Evolutionary conservation across 164 flowering plant genomes (phyloP), one percentile per base, ranked within the genome.

Genomic region (Chloranthus sessilifolius): DNA sequence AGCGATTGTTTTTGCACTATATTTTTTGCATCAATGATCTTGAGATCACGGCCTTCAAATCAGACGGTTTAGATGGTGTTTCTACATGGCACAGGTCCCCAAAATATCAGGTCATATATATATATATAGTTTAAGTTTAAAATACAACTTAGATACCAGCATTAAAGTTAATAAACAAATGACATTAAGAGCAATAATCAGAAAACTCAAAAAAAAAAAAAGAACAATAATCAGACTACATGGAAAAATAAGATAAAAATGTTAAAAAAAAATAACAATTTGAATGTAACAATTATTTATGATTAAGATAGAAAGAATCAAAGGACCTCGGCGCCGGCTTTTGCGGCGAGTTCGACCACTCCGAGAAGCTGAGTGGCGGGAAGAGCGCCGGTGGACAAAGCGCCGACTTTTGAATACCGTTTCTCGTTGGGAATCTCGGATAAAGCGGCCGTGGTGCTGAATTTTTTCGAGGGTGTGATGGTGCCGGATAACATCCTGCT

Each of bases 251-350:
- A 30, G 9, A 25, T 12, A 29, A n/a, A 30, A 15, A 30, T 28
- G 10, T 5, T 5, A 5, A 53, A 14, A 33, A 27, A 41, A 41
- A 44, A 26, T 6, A 9, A 40, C 17, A 40, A 9, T 6, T 11
- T 9, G 6, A 40, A 9, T 6, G 7, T 9, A 9, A 40, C 7
- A 0, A 9, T 9, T 16, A 9, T 6, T 9, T 6, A 6, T 10
- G n/a, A 17, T 10, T 9, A 20, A 29, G 19, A 15, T n/a, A n/a
- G n/a, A n/a, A n/a, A n/a, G n/a, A 33, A 36, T 5, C 17, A 46
- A 10, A 24, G 35, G 52, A 88, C 97, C 89, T 85, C 60, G 55
- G 97, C 87, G 16, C 97, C 95, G 45, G 95, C 77, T 49, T 71
- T 72, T 16, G 97, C 92, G 49, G 97, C 97, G 35, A 55, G 19